Conservation (phyloP, 1,284 basidiomycete genomes). For the Sanghuangporus sanghuang region DNA sequence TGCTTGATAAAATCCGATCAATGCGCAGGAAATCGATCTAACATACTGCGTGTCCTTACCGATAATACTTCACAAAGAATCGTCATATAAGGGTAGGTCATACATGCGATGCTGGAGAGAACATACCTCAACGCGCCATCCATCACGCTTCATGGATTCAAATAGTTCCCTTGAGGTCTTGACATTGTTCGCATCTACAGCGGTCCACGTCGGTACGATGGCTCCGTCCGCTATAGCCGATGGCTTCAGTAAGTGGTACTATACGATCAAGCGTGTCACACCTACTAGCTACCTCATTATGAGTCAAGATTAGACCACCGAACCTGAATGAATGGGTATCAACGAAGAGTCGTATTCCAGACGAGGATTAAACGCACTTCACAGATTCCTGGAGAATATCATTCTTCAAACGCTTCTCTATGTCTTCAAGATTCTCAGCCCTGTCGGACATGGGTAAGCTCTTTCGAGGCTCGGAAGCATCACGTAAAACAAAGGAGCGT, state of each 20-base stretch:
- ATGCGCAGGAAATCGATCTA: not conserved
- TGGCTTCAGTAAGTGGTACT: not conserved
- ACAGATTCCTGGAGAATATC: constrained; percentile 91
- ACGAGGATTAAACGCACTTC: constrained; percentile 40
- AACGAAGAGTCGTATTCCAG: constrained; percentile 2
- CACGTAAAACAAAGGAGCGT: constrained; percentile 93
- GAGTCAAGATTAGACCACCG: constrained; percentile 89
- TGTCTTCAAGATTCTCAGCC: constrained; percentile 92
- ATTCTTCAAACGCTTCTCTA: constrained; percentile 85
- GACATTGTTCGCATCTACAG: constrained; percentile 82
- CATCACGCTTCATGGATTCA: constrained; percentile 71
- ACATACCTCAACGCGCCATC: constrained; percentile 86
- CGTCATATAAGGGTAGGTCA: constrained; percentile 2
- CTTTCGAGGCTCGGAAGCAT: constrained; percentile 80
- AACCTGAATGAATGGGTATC: constrained; percentile 43
- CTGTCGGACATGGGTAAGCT: constrained; percentile 86
- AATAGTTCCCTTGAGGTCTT: constrained; percentile 88
- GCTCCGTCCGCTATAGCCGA: constrained; percentile 66
- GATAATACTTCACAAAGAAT: constrained; percentile 47
- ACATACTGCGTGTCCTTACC: constrained; percentile 32
- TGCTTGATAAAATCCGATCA: constrained; percentile 39
- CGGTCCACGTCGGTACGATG: constrained; percentile 92
- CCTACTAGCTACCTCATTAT: constrained; percentile 75
- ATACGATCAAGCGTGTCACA: not conserved
- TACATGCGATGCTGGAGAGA: not conserved